Evolutionary conservation across 495 filamentous ascomycete species (phyloP).

Genomic region (Monascus purpureus): DNA sequence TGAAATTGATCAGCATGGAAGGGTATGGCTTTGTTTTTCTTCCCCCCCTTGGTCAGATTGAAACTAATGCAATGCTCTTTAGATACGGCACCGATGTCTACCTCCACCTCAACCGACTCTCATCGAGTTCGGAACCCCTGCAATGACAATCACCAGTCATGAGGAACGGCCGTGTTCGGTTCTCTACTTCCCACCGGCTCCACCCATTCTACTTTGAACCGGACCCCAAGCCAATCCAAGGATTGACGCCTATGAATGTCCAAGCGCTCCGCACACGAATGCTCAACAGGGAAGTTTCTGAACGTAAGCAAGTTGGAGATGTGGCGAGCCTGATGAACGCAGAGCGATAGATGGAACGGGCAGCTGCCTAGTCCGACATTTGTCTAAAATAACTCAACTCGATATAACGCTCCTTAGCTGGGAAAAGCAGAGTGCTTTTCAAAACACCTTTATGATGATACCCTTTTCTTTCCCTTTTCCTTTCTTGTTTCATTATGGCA

Average conservation of each 20-base stretch:
- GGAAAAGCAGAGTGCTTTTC: no score
- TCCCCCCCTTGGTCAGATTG: no score
- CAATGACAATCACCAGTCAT: conserved; percentile 98
- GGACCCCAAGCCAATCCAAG: conserved; percentile 45
- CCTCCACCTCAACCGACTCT: conserved; percentile 89
- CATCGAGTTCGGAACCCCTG: conserved; percentile 87
- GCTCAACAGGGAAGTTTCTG: conserved; percentile 57
- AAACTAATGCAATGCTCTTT: neutral
- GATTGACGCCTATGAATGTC: conserved; percentile 68
- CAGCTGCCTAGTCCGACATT: no score
- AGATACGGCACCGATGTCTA: conserved; percentile 99
- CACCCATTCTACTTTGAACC: conserved; percentile 27
- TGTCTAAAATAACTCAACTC: no score
- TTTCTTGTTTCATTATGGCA: no score
- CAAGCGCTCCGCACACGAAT: conserved; percentile 38
- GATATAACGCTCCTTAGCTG: no score
- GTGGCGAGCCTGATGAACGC: conserved; percentile 44
- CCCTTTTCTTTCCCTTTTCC: no score
- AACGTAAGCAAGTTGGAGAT: conserved; percentile 79
- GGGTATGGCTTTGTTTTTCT: conserved; percentile 57
- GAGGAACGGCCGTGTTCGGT: conserved; percentile 53
- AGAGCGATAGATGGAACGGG: no score
- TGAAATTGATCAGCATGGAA: conserved; percentile 98
- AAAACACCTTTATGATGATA: no score
- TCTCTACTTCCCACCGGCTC: conserved; percentile 32